Percentiles rank a stretch among this genome's conserved stretches.
These are phyloP conservation scores for Mycena latifolia DNA, from an alignment of 768 basidiomycete species.

Conservation along the genomic window DNA sequence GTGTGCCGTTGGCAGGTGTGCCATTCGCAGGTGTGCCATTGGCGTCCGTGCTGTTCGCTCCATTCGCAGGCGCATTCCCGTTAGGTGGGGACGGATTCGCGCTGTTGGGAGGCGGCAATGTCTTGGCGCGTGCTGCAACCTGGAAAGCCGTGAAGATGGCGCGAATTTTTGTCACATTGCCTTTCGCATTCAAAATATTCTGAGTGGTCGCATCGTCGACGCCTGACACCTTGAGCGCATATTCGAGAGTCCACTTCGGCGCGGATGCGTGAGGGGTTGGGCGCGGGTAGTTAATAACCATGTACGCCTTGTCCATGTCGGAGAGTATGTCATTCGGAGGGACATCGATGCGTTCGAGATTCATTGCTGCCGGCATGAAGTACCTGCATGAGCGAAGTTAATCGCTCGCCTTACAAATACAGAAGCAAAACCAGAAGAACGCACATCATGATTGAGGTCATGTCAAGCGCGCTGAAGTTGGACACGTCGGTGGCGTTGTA, in stretches of 20 bases:
- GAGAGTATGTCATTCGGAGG: constrained; percentile 21
- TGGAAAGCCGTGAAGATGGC: constrained; percentile 22
- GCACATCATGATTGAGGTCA: constrained; percentile 38
- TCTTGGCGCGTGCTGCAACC: constrained; percentile 3
- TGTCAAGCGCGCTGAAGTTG: constrained; percentile 35
- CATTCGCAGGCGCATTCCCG: background rate
- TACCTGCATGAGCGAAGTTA: no score
- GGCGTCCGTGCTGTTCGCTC: background rate
- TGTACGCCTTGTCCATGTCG: constrained; percentile 31
- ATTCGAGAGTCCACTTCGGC: constrained; percentile 20
- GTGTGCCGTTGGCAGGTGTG: no score
- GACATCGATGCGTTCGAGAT: constrained; percentile 20
- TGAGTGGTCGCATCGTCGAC: constrained; percentile 10
- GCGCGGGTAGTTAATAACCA: constrained; percentile 34
- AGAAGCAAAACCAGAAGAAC: constrained; percentile 6
- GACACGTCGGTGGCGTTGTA: constrained; percentile 33
- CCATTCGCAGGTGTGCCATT: background rate
- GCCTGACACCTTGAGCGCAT: constrained; percentile 23
- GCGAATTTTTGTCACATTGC: constrained; percentile 14
- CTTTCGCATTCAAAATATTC: constrained; percentile 11
- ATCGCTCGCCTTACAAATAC: no score
- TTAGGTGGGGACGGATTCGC: background rate
- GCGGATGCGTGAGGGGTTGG: background rate
- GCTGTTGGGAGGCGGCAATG: background rate
- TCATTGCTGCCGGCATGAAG: constrained; percentile 34